These are phyloP conservation scores for Daldinia caldariorum DNA, from an alignment of 495 filamentous ascomycete genomes.

Conservation along the genomic window DNA sequence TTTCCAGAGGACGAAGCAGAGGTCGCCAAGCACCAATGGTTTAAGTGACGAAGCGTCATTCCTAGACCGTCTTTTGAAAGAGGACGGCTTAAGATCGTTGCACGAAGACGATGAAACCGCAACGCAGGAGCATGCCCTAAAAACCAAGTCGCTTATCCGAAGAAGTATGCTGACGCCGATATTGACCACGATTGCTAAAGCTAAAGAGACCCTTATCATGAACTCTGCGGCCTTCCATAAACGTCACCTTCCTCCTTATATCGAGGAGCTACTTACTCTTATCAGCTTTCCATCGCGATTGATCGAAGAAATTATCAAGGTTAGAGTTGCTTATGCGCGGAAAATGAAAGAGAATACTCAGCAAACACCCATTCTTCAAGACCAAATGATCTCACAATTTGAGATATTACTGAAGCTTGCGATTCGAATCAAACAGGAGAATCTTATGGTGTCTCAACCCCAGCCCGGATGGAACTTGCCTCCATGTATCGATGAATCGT, in stretches of 20 bases:
- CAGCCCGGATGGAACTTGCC: conserved; percentile 95
- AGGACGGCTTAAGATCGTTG: conserved; percentile 91
- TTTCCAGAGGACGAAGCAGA: conserved; percentile 74
- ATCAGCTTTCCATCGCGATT: conserved; percentile 97
- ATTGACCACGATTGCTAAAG: conserved; percentile 85
- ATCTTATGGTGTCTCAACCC: conserved; percentile 81
- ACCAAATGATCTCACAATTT: conserved; percentile 97
- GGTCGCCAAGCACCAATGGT: conserved; percentile 65
- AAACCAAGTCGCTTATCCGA: conserved; percentile 51
- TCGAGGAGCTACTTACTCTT: conserved; percentile 92
- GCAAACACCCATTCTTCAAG: conserved; percentile 88
- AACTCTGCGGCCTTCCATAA: conserved; percentile 88
- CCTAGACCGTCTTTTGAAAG: conserved; percentile 96
- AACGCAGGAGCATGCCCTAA: conserved; percentile 47
- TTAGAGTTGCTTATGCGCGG: conserved; percentile 89
- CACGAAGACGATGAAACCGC: conserved; percentile 71
- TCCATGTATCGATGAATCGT: conserved; percentile 95
- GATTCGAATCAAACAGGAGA: conserved; percentile 89
- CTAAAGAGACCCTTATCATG: conserved; percentile 88
- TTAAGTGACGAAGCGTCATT: conserved; percentile 90
- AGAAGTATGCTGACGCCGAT: conserved; percentile 86
- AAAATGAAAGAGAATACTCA: conserved; percentile 91
- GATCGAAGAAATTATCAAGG: conserved; percentile 94
- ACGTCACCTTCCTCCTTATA: conserved; percentile 93
- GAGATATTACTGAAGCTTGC: conserved; percentile 91